phyloP scores from a whole-genome alignment of 176 grass and related monocot genomes.

The Urochloa ruziziensis region DNA sequence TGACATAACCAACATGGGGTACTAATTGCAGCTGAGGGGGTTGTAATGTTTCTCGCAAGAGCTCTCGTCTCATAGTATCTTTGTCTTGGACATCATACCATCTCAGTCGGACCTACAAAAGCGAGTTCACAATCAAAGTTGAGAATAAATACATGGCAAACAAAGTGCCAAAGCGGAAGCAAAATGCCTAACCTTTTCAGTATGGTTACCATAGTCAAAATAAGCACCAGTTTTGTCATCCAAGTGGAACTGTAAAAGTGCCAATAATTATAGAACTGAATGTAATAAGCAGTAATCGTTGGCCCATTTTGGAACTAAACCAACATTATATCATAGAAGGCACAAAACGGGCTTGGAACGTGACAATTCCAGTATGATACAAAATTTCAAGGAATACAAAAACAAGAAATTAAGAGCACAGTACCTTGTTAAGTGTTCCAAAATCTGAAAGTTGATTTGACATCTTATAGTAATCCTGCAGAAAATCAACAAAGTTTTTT shows the following conservation, averaged over 20 bases:
- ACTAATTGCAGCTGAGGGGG: slow-evolving; percentile 69
- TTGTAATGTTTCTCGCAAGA: slow-evolving; percentile 78
- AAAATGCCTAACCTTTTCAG: slow-evolving; percentile 70
- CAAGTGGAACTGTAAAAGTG: slow-evolving; percentile 78
- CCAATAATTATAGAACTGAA: slow-evolving; percentile 16
- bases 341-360: neutral
- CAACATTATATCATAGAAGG: slow-evolving; percentile 14
- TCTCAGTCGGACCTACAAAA: slow-evolving; percentile 78
- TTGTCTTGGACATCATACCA: slow-evolving; percentile 66
- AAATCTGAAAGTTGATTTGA: slow-evolving; percentile 88
- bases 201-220: slow-evolving; percentile 92
- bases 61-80: slow-evolving; percentile 58
- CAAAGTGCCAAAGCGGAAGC: slow-evolving; percentile 19
- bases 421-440: slow-evolving; percentile 80
- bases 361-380: neutral
- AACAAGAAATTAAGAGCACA: slow-evolving; percentile 2
- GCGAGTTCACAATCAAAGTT: slow-evolving; percentile 5
- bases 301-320: neutral
- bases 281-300: slow-evolving; percentile 6
- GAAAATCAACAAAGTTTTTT: slow-evolving; percentile 30
- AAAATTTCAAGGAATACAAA: slow-evolving; percentile 23
- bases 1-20: slow-evolving; percentile 97
- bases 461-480: slow-evolving; percentile 72
- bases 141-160: slow-evolving; percentile 9
- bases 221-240: slow-evolving; percentile 75